Evolutionary conservation across 306 rosid genomes (phyloP).

Genomic region (Gillenia trifoliata): DNA sequence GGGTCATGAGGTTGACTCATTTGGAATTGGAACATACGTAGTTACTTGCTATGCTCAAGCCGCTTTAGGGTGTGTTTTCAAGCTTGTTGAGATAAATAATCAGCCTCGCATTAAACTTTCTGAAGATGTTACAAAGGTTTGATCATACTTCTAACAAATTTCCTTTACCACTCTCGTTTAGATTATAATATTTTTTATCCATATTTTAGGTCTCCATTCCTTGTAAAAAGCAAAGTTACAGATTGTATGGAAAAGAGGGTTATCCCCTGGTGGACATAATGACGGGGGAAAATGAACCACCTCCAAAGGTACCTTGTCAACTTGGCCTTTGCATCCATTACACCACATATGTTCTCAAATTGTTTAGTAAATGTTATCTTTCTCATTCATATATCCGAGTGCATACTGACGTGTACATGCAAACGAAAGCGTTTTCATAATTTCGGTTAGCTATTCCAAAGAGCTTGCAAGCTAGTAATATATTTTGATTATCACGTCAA

Average conservation of each 20-base stretch:
- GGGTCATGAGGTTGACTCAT: constrained; percentile 99
- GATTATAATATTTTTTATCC: neutral
- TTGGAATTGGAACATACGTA: constrained; percentile 91
- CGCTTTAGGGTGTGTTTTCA: constrained; percentile 96
- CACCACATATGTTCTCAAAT: neutral
- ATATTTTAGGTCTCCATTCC: constrained; percentile 88
- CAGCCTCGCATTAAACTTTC: constrained; percentile 99
- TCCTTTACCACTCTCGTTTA: constrained; percentile 3
- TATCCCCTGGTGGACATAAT: constrained; percentile 92
- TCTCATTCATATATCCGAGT: neutral
- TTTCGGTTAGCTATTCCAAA: neutral
- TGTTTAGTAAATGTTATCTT: neutral
- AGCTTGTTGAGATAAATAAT: constrained; percentile 92
- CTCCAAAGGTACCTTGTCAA: constrained; percentile 71
- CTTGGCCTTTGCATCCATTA: constrained; percentile 1
- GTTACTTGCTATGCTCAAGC: constrained; percentile 99
- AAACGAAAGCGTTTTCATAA: neutral
- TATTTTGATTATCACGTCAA: neutral
- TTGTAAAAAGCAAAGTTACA: constrained; percentile 75
- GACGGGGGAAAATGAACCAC: constrained; percentile 90
- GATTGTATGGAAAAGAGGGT: constrained; percentile 93
- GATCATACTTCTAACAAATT: constrained; percentile 21
- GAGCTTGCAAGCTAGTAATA: neutral
- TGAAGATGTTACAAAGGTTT: constrained; percentile 97
- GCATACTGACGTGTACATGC: neutral